A percentile compares a stretch with the other conserved stretches of the same genome.
Conservation (phyloP, 2,329 filamentous ascomycete species). For the Aureobasidium musti region DNA sequence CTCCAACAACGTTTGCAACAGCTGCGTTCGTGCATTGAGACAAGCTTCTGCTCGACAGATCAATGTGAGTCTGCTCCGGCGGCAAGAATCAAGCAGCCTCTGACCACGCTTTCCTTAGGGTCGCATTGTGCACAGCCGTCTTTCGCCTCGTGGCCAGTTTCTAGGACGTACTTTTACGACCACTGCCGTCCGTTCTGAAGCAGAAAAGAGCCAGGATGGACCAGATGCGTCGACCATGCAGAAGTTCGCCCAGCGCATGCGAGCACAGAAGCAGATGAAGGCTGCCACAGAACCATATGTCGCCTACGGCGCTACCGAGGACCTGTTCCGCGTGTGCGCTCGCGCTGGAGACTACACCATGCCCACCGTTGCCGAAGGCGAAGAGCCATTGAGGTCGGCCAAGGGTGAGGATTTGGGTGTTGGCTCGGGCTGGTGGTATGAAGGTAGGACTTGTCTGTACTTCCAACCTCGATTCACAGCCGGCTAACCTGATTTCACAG, state of each 20-base stretch:
- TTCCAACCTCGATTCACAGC: background rate
- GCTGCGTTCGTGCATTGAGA: slow-evolving; percentile 35
- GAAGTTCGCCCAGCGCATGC: slow-evolving; percentile 32
- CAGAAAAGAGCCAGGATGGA: background rate
- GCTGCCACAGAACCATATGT: slow-evolving; percentile 67
- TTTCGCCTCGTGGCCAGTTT: slow-evolving; percentile 9
- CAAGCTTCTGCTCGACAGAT: slow-evolving; percentile 28
- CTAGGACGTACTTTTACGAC: slow-evolving; percentile 14
- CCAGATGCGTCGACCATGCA: slow-evolving; percentile 29
- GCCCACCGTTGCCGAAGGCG: slow-evolving; percentile 61
- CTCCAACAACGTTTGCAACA: slow-evolving; percentile 33
- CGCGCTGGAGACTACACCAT: slow-evolving; percentile 75
- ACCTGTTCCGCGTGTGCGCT: slow-evolving; percentile 74
- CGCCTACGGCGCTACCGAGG: slow-evolving; percentile 76
- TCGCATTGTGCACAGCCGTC: background rate
- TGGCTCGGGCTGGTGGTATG: slow-evolving; percentile 77
- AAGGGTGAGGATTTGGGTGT: slow-evolving; percentile 81
- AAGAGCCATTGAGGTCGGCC: slow-evolving; percentile 67
- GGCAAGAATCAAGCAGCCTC: slow-evolving; percentile 13
- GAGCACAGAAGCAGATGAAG: slow-evolving; percentile 35
- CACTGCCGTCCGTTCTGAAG: slow-evolving; percentile 1
- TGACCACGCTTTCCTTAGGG: slow-evolving; percentile 18
- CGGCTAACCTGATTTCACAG: slow-evolving; percentile 50
- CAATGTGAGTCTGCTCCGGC: slow-evolving; percentile 30
- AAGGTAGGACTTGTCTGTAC: slow-evolving; percentile 55